These are phyloP conservation scores for Hydrangea macrophylla DNA, from an alignment of 148 eudicot species.

Conservation along the genomic window DNA sequence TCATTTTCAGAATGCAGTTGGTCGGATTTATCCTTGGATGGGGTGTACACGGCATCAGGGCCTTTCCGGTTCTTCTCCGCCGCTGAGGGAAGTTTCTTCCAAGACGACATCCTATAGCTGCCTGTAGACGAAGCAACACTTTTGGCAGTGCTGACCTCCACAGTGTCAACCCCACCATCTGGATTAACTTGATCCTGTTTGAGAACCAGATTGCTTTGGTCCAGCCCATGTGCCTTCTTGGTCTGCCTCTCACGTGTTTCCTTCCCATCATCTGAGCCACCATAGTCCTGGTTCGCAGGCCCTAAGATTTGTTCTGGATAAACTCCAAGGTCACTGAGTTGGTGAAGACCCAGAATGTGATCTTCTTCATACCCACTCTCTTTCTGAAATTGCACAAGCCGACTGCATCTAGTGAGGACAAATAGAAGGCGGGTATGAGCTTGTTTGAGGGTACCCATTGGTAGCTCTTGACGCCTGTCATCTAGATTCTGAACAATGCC, in stretches of 20 bases:
- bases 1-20: conserved; percentile 40
- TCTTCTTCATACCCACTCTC: conserved; percentile 90
- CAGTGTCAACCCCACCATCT: conserved; percentile 32
- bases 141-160: conserved; percentile 70
- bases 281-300: conserved; percentile 24
- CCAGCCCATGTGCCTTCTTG: conserved; percentile 41
- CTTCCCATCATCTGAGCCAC: conserved; percentile 24
- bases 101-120: conserved; percentile 84
- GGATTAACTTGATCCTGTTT: conserved; percentile 30
- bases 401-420: conserved; percentile 87
- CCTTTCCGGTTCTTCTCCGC: conserved; percentile 55
- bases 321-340: conserved; percentile 89
- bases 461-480: conserved; percentile 89
- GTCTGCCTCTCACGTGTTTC: conserved; percentile 36
- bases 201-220: conserved; percentile 30
- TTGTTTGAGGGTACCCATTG: conserved; percentile 78
- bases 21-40: conserved; percentile 49
- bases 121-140: conserved; percentile 69
- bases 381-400: conserved; percentile 89
- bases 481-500: conserved; percentile 85
- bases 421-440: conserved; percentile 86
- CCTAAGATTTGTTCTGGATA: conserved; percentile 54
- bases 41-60: conserved; percentile 38
- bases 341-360: conserved; percentile 60
- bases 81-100: conserved; percentile 87